Percentiles rank a stretch among this genome's conserved stretches.
Evolutionary conservation across 768 basidiomycete genomes (phyloP).

Genomic region (Leucocoprinus sp.): DNA sequence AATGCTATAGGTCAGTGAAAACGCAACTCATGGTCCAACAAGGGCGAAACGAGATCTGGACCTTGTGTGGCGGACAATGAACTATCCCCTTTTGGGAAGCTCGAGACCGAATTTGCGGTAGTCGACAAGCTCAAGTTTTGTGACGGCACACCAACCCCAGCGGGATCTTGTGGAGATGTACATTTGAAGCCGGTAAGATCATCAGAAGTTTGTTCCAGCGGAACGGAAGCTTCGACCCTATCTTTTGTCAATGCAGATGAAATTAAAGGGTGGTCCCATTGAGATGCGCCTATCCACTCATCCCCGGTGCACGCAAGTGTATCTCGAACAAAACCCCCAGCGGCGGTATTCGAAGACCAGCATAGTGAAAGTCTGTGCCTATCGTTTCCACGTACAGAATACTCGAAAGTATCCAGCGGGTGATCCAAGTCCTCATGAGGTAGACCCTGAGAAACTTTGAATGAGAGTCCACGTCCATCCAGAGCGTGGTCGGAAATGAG

Average conservation of each 20-base stretch:
- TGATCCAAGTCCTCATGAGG: neutral
- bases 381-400: neutral
- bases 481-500: conserved; percentile 1
- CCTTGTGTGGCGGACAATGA: conserved; percentile 1
- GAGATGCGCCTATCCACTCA: conserved; percentile 4
- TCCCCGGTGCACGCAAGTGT: neutral
- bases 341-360: neutral
- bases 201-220: neutral
- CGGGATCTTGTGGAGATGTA: neutral
- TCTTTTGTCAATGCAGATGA: neutral
- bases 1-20: too few species aligned
- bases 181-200: neutral
- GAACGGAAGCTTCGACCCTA: neutral
- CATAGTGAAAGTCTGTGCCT: neutral
- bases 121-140: neutral
- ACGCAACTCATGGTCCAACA: too few species aligned
- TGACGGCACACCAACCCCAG: neutral
- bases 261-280: neutral
- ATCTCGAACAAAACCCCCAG: conserved; percentile 1
- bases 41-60: conserved; percentile 7
- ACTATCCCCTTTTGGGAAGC: neutral
- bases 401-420: neutral
- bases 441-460: neutral
- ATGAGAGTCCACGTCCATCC: neutral
- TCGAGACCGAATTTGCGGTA: neutral